A percentile compares a stretch with the other conserved stretches of the same genome.
Conservation (phyloP, 805 yeast species). For the Metschnikowia noctiluminum region DNA sequence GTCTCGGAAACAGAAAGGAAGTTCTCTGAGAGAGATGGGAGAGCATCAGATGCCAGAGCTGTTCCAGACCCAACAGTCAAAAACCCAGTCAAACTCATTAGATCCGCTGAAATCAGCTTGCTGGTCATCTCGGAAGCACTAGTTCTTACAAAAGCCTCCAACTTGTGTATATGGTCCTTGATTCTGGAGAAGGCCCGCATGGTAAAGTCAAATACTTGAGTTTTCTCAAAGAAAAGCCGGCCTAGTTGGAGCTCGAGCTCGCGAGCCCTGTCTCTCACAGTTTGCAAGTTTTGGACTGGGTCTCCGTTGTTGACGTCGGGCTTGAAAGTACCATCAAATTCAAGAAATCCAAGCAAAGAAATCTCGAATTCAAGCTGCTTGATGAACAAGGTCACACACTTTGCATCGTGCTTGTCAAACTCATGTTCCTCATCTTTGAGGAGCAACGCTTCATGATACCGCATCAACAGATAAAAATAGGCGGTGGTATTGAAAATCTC, state of each 20-base stretch:
- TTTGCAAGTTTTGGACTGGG: background rate
- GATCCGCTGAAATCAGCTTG: no score
- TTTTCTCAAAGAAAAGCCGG: conserved; percentile 1
- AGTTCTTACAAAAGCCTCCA: background rate
- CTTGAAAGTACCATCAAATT: background rate
- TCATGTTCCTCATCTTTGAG: conserved; percentile 1
- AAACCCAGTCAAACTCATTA: no score
- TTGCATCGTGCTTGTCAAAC: conserved; percentile 3
- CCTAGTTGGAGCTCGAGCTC: conserved; percentile 4
- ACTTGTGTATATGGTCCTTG: background rate
- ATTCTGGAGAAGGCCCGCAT: conserved; percentile 1
- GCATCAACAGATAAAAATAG: conserved; percentile 8
- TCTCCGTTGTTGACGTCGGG: background rate
- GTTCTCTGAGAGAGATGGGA: no score
- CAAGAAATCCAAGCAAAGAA: conserved; percentile 5
- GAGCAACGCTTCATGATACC: conserved; percentile 3
- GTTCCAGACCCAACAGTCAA: no score
- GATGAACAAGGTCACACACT: conserved; percentile 5
- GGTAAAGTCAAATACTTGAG: conserved; percentile 6
- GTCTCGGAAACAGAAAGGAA: no score
- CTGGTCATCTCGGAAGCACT: background rate
- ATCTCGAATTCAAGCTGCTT: conserved; percentile 6
- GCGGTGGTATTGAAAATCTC: conserved; percentile 8
- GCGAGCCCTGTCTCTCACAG: background rate
- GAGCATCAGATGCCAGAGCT: no score